Conservation (phyloP, 2,329 filamentous ascomycete species). For the Neocatenulostroma microsporum region DNA sequence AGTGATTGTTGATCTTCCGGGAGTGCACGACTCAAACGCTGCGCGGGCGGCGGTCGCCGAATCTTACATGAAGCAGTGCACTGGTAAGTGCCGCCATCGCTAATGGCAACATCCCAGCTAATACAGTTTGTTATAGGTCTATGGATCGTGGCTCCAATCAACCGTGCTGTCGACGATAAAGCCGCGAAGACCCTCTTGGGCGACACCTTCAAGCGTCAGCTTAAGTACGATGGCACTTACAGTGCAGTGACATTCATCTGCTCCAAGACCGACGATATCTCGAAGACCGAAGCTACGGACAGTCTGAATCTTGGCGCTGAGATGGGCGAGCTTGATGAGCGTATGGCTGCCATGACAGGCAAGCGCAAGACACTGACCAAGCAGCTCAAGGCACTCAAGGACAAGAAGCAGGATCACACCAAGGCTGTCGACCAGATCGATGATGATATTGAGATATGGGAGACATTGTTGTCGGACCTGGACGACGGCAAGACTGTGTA, state of each 20-base stretch:
- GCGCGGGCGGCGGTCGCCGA: slow-evolving; percentile 52
- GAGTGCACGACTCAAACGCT: slow-evolving; percentile 53
- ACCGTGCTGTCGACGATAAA: slow-evolving; percentile 53
- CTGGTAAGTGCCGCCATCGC: too few species aligned
- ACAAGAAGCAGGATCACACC: slow-evolving; percentile 30
- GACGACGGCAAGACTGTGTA: slow-evolving; percentile 38
- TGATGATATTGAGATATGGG: slow-evolving; percentile 41
- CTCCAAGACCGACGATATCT: slow-evolving; percentile 56
- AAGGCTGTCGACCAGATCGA: slow-evolving; percentile 31
- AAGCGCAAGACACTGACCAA: slow-evolving; percentile 16
- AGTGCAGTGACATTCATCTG: slow-evolving; percentile 54
- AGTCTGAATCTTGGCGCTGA: slow-evolving; percentile 31
- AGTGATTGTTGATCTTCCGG: slow-evolving; percentile 52
- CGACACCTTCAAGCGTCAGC: slow-evolving; percentile 50
- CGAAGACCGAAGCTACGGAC: slow-evolving; percentile 37
- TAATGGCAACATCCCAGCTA: too few species aligned
- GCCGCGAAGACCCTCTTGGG: slow-evolving; percentile 50
- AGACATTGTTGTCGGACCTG: slow-evolving; percentile 32
- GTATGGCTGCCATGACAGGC: slow-evolving; percentile 21
- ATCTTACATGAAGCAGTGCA: slow-evolving; percentile 54
- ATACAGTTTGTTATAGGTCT: too few species aligned
- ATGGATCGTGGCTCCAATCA: slow-evolving; percentile 58
- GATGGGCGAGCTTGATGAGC: slow-evolving; percentile 19
- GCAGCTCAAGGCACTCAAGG: slow-evolving; percentile 24
- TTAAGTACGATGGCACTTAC: slow-evolving; percentile 52